A percentile compares a stretch with the other conserved stretches of the same genome.
Evolutionary conservation across 2,329 filamentous ascomycete species (phyloP).

Genomic region (Colletotrichum tofieldiae): DNA sequence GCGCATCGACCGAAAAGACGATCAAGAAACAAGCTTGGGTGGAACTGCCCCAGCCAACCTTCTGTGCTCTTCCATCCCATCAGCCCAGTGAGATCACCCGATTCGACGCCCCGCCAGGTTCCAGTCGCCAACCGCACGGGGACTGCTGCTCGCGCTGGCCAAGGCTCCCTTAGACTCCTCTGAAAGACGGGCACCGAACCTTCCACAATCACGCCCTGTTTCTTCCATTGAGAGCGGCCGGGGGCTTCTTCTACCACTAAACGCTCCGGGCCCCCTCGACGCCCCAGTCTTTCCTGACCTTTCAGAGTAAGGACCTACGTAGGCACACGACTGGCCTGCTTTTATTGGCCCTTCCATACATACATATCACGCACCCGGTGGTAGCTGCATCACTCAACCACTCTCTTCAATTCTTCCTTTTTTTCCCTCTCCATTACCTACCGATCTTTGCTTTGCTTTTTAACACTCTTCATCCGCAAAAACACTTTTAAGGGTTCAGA

Average conservation of each 20-base stretch:
- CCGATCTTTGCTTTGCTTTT: constrained; percentile 10
- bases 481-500: constrained; percentile 22
- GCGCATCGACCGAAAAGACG: neutral
- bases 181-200: constrained; percentile 44
- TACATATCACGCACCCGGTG: constrained; percentile 40
- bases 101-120: constrained; percentile 40
- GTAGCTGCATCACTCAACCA: constrained; percentile 26
- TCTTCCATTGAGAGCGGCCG: constrained; percentile 37
- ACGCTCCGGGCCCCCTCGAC: neutral
- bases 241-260: constrained; percentile 30
- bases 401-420: constrained; percentile 32
- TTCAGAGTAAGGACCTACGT: constrained; percentile 32
- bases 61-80: constrained; percentile 41
- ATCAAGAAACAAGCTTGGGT: constrained; percentile 9
- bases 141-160: constrained; percentile 21
- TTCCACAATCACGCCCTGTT: constrained; percentile 46
- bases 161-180: constrained; percentile 30
- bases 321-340: neutral
- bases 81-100: constrained; percentile 40
- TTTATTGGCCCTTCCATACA: constrained; percentile 26
- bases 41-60: constrained; percentile 26
- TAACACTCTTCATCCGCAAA: constrained; percentile 42
- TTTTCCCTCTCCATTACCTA: neutral
- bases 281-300: constrained; percentile 25
- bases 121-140: constrained; percentile 27